These are phyloP conservation scores for Ceratocystis papillata DNA, from an alignment of 2,329 filamentous ascomycete genomes.

Conservation along the genomic window DNA sequence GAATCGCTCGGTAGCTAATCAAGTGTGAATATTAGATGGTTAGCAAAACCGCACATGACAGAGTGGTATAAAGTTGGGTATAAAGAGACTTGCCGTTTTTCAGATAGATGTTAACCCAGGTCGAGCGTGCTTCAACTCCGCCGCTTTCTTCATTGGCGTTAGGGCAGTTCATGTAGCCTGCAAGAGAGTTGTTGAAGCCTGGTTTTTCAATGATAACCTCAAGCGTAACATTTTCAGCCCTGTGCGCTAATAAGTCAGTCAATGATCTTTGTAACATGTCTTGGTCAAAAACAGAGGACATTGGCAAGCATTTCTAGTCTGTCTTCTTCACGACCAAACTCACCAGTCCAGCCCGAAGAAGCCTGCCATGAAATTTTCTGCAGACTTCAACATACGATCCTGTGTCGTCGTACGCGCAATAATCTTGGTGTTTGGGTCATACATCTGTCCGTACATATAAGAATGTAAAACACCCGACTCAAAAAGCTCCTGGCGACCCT, in stretches of 20 bases:
- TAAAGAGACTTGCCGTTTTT: slow-evolving; percentile 38
- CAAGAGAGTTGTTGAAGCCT: slow-evolving; percentile 59
- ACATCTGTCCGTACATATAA: slow-evolving; percentile 61
- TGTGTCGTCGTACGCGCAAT: slow-evolving; percentile 66
- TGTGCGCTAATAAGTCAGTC: slow-evolving; percentile 26
- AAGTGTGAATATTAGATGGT: neutral
- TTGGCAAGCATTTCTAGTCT: neutral
- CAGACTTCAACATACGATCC: slow-evolving; percentile 64
- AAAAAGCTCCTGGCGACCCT: slow-evolving; percentile 62
- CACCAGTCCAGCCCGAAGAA: slow-evolving; percentile 66
- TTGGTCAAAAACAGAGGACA: neutral
- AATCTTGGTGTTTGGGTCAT: slow-evolving; percentile 61
- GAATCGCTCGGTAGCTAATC: slow-evolving; percentile 48
- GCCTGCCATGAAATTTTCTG: slow-evolving; percentile 67
- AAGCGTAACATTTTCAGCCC: slow-evolving; percentile 59
- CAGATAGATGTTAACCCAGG: slow-evolving; percentile 58
- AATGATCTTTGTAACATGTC: neutral
- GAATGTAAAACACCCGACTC: slow-evolving; percentile 57
- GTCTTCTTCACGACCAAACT: slow-evolving; percentile 15
- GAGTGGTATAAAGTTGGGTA: neutral
- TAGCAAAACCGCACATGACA: neutral
- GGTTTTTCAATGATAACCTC: slow-evolving; percentile 57
- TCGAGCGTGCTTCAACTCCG: slow-evolving; percentile 42
- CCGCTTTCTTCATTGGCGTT: slow-evolving; percentile 45
- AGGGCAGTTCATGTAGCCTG: slow-evolving; percentile 55